phyloP scores from a whole-genome alignment of 2,329 filamentous ascomycete species.

The Monilinia laxa region DNA sequence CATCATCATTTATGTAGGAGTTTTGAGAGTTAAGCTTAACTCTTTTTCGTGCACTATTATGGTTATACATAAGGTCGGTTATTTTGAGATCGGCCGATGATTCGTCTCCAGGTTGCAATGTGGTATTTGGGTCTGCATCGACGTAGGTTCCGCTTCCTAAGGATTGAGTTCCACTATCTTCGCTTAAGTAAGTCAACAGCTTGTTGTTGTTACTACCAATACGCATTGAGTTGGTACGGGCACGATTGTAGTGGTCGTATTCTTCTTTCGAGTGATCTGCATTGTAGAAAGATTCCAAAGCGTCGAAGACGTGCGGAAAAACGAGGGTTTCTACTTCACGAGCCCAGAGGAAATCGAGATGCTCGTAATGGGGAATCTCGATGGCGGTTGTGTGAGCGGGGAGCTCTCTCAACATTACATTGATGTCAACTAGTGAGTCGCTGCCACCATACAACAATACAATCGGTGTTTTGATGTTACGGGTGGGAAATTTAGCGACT shows the following conservation, averaged over 20 bases:
- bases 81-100: conserved; percentile 16
- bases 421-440: conserved; percentile 91
- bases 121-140: conserved; percentile 4
- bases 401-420: conserved; percentile 85
- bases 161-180: conserved; percentile 28
- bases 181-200: conserved; percentile 29
- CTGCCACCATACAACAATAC: conserved; percentile 91
- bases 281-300: conserved; percentile 69
- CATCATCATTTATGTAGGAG: conserved; percentile 26
- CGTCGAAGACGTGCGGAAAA: conserved; percentile 84
- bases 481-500: conserved; percentile 91
- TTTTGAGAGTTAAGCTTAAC: conserved; percentile 3
- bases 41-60: conserved; percentile 19
- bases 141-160: conserved; percentile 25
- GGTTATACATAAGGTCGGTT: conserved; percentile 6
- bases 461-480: conserved; percentile 94
- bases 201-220: conserved; percentile 26
- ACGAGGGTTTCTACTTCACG: conserved; percentile 79
- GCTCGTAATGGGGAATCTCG: conserved; percentile 89
- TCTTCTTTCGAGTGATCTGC: conserved; percentile 59
- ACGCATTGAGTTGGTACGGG: conserved; percentile 34
- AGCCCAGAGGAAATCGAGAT: conserved; percentile 95
- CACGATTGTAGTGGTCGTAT: conserved; percentile 53
- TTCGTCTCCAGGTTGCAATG: conserved; percentile 12
- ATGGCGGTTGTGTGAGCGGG: conserved; percentile 81